Base-by-base conservation (phyloP, 2,329 filamentous ascomycete species). In the Calonectria hongkongensis region DNA sequence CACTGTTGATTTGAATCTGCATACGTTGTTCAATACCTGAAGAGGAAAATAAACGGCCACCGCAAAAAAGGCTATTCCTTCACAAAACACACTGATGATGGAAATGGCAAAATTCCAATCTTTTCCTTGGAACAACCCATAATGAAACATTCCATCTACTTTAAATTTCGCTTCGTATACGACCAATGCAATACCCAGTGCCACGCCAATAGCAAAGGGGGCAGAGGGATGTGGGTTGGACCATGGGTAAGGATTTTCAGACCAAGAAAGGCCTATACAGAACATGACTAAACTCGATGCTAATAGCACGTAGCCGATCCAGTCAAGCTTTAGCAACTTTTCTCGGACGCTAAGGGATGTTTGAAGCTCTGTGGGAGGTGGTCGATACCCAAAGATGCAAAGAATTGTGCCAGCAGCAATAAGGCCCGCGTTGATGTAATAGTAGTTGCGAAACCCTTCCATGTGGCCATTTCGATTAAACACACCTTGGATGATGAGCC, bases 61-160 rank as follows among this genome's bases (percentile, higher is more conserved):
- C 2, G 71, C 70, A 60, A 8, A 63, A 8, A 86, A 86, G 21
- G 80, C 82, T 0, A 85, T 16, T 81, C 84, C 73, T 83, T 84
- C 45, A 77, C 78, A 68, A 39, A 85, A 85, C 12, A 85, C 79
- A 27, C 83, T 84, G 10, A 81, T 41, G 4, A 84, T 70, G 0
- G 82, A 78, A 62, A 86, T 81, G n/a, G 81, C 51, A 72, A 85
- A 86, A 73, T 85, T 86, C 60, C 82, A 78, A 67, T 81, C 78
- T 21, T 76, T 36, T 8, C 70, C 64, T 10, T 7, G 68, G 76
- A 85, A 86, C 2, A 86, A 78, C 0, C 79, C 82, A 69, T 86
- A 84, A 65, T 86, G 84, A 66, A 86, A 84, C 82, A 86, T 82
- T 30, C 84, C 84, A 65, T 86, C 84, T 18, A 72, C 80, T 72